Conservation (phyloP, 2,329 filamentous ascomycete species). For the Falciphora oryzae region DNA sequence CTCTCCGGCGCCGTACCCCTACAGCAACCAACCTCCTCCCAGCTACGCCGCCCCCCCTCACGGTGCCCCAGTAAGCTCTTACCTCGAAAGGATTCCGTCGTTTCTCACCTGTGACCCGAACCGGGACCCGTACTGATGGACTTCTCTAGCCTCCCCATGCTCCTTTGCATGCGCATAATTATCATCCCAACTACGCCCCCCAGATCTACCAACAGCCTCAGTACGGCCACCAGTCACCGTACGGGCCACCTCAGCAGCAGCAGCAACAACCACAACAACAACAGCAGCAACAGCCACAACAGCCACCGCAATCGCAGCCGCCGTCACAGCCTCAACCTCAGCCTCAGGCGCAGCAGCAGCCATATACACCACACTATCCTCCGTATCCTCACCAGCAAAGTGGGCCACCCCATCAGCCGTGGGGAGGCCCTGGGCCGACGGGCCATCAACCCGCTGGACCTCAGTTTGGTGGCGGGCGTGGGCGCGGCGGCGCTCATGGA, state of each 20-base stretch:
- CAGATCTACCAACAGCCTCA: slow-evolving; percentile 41
- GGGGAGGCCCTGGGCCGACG: slow-evolving; percentile 25
- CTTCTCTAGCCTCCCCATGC: slow-evolving; percentile 36
- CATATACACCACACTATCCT: slow-evolving; percentile 23
- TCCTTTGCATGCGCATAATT: slow-evolving; percentile 46
- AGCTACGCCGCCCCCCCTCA: slow-evolving; percentile 27
- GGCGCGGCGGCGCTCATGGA: slow-evolving; percentile 32
- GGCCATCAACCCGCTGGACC: slow-evolving; percentile 18
- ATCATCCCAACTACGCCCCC: slow-evolving; percentile 54
- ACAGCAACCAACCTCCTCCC: slow-evolving; percentile 28
- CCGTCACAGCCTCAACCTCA: slow-evolving; percentile 21
- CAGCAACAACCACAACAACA: slow-evolving; percentile 13
- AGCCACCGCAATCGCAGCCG: slow-evolving; percentile 22
- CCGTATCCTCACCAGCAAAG: slow-evolving; percentile 23
- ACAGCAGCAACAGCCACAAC: slow-evolving; percentile 17
- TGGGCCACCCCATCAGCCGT: slow-evolving; percentile 35
- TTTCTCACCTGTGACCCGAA: neutral
- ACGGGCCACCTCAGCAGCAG: slow-evolving; percentile 22
- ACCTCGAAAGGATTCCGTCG: neutral
- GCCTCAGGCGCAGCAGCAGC: slow-evolving; percentile 24
- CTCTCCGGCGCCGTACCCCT: slow-evolving; percentile 36
- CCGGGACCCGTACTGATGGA: slow-evolving; percentile 22
- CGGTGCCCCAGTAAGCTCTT: slow-evolving; percentile 19
- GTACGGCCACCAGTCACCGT: slow-evolving; percentile 34
- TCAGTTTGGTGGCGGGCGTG: slow-evolving; percentile 34